Evolutionary conservation across 164 flowering plant species (phyloP).

Genomic region (Magnolia kwangsiensis): DNA sequence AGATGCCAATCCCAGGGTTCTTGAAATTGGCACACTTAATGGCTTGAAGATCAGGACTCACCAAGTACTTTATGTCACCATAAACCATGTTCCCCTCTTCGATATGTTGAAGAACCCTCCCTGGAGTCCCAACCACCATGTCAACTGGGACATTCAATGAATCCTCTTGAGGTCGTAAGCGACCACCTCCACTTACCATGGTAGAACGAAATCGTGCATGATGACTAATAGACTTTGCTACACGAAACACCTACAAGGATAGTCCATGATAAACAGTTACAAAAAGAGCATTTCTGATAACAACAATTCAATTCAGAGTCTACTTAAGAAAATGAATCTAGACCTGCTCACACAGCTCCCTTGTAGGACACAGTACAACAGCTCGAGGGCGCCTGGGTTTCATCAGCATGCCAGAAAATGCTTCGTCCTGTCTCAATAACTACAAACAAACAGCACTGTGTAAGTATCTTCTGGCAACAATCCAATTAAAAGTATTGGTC

Average conservation of each 20-base stretch:
- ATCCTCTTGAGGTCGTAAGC: conserved; percentile 91
- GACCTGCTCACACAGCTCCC: conserved; percentile 97
- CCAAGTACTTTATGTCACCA: conserved; percentile 94
- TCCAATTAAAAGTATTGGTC: background rate
- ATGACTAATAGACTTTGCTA: conserved; percentile 86
- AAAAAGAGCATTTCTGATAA: background rate
- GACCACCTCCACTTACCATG: conserved; percentile 96
- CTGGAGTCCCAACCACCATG: conserved; percentile 98
- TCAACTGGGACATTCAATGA: conserved; percentile 73
- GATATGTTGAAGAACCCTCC: conserved; percentile 95
- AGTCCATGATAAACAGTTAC: background rate
- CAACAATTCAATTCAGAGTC: background rate
- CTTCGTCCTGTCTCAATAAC: conserved; percentile 83
- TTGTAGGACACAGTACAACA: conserved; percentile 88
- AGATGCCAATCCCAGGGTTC: background rate
- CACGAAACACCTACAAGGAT: conserved; percentile 76
- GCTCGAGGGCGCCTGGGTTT: conserved; percentile 97
- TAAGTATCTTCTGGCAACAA: background rate
- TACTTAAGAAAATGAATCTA: conserved; percentile 4
- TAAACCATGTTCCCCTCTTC: conserved; percentile 89
- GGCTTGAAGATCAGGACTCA: conserved; percentile 21
- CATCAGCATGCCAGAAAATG: conserved; percentile 55
- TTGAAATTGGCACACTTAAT: background rate
- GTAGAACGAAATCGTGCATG: conserved; percentile 91
- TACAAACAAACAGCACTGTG: conserved; percentile 19